A percentile compares a stretch with the other conserved stretches of the same genome.
Conservation (phyloP, 331 rosid species). For the Erythrophleum ivorense region DNA sequence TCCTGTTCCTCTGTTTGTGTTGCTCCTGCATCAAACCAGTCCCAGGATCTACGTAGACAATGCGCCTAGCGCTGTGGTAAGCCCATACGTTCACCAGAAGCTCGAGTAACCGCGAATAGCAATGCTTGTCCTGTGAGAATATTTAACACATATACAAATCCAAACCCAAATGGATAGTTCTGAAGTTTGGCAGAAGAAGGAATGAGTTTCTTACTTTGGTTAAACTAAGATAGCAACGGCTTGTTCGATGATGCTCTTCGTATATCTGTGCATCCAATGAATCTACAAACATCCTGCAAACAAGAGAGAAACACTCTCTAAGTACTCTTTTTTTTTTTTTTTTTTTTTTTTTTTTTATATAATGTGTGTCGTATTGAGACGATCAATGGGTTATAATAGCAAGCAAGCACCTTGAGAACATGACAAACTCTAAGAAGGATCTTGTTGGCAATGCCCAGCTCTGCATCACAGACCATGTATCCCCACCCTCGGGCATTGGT, state of each 20-base stretch:
- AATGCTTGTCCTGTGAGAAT: slow-evolving; percentile 73
- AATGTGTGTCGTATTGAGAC: too few species aligned
- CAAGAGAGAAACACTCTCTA: slow-evolving; percentile 6
- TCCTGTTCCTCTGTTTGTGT: slow-evolving; percentile 66
- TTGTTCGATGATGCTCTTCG: slow-evolving; percentile 71
- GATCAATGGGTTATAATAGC: slow-evolving; percentile 6
- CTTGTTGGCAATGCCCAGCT: slow-evolving; percentile 89
- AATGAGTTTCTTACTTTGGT: slow-evolving; percentile 83
- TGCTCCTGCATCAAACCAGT: slow-evolving; percentile 83
- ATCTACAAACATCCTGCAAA: slow-evolving; percentile 87
- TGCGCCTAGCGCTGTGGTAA: slow-evolving; percentile 83
- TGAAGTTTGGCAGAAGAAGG: too few species aligned
- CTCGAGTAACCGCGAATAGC: slow-evolving; percentile 86
- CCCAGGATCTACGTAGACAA: slow-evolving; percentile 72
- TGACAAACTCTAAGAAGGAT: slow-evolving; percentile 88
- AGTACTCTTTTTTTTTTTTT: too few species aligned
- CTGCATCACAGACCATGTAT: slow-evolving; percentile 83
- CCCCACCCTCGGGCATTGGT: slow-evolving; percentile 79
- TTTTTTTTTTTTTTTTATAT: too few species aligned
- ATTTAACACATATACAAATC: too few species aligned
- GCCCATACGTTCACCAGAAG: slow-evolving; percentile 88
- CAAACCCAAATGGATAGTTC: too few species aligned
- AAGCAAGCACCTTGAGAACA: slow-evolving; percentile 82
- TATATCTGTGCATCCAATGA: slow-evolving; percentile 80
- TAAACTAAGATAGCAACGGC: slow-evolving; percentile 75